These are phyloP conservation scores for Ceratocystis huliohia DNA, from an alignment of 2,329 filamentous ascomycete species.

Conservation along the genomic window DNA sequence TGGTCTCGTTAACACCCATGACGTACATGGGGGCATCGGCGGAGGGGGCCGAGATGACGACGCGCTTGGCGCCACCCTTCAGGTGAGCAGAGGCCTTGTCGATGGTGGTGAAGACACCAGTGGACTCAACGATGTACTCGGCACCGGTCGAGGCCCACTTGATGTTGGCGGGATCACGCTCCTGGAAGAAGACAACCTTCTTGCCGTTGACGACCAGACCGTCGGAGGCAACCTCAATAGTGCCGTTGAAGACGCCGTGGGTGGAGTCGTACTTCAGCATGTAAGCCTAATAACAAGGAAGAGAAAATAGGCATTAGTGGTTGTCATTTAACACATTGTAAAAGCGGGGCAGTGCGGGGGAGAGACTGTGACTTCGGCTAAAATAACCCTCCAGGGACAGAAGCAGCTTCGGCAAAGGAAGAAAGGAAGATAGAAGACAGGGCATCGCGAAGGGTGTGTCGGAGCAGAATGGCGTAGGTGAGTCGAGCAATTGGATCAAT, in stretches of 20 bases:
- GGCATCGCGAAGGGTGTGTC: conserved; percentile 12
- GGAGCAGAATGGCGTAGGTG: conserved; percentile 12
- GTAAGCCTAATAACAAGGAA: conserved; percentile 55
- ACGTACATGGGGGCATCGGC: conserved; percentile 99
- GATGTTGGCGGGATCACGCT: conserved; percentile 55
- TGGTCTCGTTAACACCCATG: conserved; percentile 95
- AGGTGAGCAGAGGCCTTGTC: conserved; percentile 92
- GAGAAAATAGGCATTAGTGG: neutral
- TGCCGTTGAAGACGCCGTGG: conserved; percentile 94
- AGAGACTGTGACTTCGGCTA: conserved; percentile 12
- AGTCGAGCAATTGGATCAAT: neutral
- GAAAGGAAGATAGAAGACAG: neutral
- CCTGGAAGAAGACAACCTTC: conserved; percentile 36
- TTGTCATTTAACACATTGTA: conserved; percentile 18
- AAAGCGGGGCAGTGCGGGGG: conserved; percentile 15
- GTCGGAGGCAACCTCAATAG: conserved; percentile 56
- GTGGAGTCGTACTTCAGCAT: conserved; percentile 99
- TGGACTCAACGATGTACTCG: conserved; percentile 55
- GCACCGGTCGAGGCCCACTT: conserved; percentile 80
- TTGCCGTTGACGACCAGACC: conserved; percentile 86
- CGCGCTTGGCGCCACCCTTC: conserved; percentile 96
- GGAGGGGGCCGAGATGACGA: conserved; percentile 82
- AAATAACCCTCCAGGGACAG: conserved; percentile 1
- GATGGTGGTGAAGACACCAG: conserved; percentile 79
- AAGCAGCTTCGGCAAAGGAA: neutral